Evolutionary conservation across 2,329 filamentous ascomycete genomes (phyloP).

Genomic region (Pseudogymnoascus sp.): DNA sequence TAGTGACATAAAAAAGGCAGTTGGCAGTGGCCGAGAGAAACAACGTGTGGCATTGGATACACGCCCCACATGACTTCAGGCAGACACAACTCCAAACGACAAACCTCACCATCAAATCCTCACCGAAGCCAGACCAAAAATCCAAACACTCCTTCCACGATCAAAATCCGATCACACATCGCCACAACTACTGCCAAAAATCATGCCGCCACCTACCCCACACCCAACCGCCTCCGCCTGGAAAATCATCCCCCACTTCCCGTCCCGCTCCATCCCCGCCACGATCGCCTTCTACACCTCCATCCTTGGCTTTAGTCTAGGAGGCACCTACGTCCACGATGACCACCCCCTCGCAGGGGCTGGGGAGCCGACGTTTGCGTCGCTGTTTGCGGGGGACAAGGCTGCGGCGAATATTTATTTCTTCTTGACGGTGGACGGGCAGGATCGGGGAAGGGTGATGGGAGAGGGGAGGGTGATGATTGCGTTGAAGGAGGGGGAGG

Average conservation of each 20-base stretch:
- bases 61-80: conserved; percentile 14
- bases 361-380: not conserved
- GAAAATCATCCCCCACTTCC: conserved; percentile 11
- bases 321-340: not conserved
- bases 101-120: not conserved
- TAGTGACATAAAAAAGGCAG: not conserved
- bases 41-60: not conserved
- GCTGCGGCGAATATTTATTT: not conserved
- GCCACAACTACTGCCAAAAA: not conserved
- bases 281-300: conserved; percentile 8
- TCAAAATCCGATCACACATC: not conserved
- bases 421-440: not conserved
- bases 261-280: not conserved
- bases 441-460: not conserved
- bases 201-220: not conserved
- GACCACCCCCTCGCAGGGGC: not conserved
- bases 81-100: not conserved
- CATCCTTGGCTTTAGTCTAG: not conserved
- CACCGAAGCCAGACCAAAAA: not conserved
- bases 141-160: not conserved
- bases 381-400: not conserved
- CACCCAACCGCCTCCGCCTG: conserved; percentile 1
- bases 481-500: not conserved
- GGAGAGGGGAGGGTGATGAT: not conserved
- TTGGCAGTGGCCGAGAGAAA: not conserved